Evolutionary conservation across 371 early-diverging fungal genomes (phyloP), one percentile per base, ranked within the genome.

Genomic region (Homolaphlyctis polyrhiza): DNA sequence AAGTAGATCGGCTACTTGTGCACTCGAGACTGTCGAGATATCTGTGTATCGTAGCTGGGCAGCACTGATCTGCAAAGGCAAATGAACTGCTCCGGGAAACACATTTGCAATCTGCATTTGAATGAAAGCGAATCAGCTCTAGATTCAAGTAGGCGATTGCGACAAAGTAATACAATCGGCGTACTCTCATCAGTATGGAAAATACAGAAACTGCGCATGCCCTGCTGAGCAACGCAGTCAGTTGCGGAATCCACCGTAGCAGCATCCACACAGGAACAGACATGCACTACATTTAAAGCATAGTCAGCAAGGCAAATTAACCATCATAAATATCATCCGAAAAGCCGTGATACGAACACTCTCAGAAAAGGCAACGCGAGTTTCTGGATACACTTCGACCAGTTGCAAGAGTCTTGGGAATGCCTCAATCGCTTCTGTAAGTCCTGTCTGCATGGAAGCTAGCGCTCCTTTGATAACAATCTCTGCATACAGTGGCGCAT

Each of bases 201-300:
- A 80, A 72, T 1, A 87, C 66, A 8, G 71, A 63, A 18, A 35
- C 30, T 18, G 78, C 82, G 6, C 61, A 60, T 14, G 71, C 63
- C 35, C 82, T 81, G 61, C 85, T 87, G 21, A 91, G 74, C 14
- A 86, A 65, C 11, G 92, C 86, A 0, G 90, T 86, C 60, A 91
- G 63, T 57, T 91, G 90, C 8, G 89, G 89, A 25, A 91, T 77
- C 92, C 92, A 91, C 23, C 85, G 76, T 28, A 90, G 78, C 67
- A 87, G 86, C 55, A 80, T 80, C 89, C 89, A 91, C n/a, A 71
- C 68, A 1, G 76, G 75, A 13, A 73, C 58, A 8, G 4, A 18
- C 8, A 55, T 30, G 11, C 30, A 4, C 55, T 55, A 25, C 35
- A 51, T 51, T 51, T 27, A 21, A 21, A 8, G 25, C 52, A 39